These are phyloP conservation scores for Citeromyces matritensis DNA, from an alignment of 805 yeast species.

Conservation along the genomic window DNA sequence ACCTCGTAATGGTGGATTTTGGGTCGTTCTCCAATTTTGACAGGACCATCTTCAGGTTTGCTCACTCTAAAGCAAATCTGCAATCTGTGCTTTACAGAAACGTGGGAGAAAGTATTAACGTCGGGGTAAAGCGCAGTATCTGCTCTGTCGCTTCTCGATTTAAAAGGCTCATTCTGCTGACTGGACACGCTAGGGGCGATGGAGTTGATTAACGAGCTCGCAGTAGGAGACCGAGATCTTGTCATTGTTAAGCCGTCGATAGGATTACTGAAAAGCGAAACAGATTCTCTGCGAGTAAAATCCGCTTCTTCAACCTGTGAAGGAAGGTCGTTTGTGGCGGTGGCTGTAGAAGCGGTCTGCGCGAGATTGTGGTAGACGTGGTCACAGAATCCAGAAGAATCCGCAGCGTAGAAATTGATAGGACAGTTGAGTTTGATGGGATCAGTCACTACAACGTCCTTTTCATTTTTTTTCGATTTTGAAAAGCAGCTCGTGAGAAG, in stretches of 20 bases:
- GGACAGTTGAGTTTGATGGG: constrained; percentile 21
- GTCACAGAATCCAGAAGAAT: constrained; percentile 11
- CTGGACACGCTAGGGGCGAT: too few relatives aligned
- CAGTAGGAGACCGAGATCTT: too few relatives aligned
- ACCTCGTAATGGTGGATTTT: constrained; percentile 67
- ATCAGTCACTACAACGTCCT: constrained; percentile 16
- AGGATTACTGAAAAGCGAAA: constrained; percentile 1
- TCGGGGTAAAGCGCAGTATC: constrained; percentile 37
- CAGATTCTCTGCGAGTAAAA: too few relatives aligned
- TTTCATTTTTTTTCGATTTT: constrained; percentile 2
- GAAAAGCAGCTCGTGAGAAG: constrained; percentile 41
- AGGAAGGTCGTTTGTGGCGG: constrained; percentile 9
- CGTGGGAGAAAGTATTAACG: constrained; percentile 39
- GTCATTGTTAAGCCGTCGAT: too few relatives aligned
- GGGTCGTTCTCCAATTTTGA: constrained; percentile 13
- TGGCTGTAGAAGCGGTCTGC: background rate
- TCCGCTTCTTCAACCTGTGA: constrained; percentile 1
- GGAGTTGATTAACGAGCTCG: too few relatives aligned
- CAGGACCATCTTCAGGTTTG: constrained; percentile 29
- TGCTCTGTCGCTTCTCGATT: too few relatives aligned
- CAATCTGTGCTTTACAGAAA: constrained; percentile 49
- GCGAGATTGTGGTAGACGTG: constrained; percentile 11
- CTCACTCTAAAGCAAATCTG: constrained; percentile 61
- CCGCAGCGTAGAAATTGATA: constrained; percentile 14
- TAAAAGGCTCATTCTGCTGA: too few relatives aligned